Evolutionary conservation across 768 basidiomycete species (phyloP).

Genomic region (Scleroderma citrinum): DNA sequence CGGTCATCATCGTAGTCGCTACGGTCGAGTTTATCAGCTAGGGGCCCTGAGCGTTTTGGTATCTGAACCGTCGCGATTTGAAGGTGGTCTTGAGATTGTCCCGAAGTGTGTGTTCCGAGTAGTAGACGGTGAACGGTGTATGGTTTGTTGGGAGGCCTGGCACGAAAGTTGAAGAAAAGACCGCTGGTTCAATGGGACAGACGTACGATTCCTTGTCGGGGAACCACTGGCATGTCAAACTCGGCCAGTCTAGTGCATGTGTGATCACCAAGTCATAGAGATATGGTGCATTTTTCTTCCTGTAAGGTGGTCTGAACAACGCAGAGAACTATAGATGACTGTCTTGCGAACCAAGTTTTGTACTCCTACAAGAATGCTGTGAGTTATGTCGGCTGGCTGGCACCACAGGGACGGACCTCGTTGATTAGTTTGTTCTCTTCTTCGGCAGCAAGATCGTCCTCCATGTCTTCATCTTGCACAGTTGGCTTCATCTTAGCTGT

Average conservation of each 20-base stretch:
- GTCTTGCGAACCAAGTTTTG: conserved; percentile 64
- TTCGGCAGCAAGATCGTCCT: conserved; percentile 76
- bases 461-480: conserved; percentile 54
- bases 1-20: conserved; percentile 86
- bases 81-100: conserved; percentile 88
- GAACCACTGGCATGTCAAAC: conserved; percentile 97
- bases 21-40: conserved; percentile 73
- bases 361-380: conserved; percentile 52
- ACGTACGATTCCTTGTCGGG: conserved; percentile 92
- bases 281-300: conserved; percentile 97
- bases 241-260: conserved; percentile 97
- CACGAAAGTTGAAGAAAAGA: neutral
- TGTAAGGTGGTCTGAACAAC: conserved; percentile 23
- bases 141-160: conserved; percentile 85
- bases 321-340: conserved; percentile 1
- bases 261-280: conserved; percentile 97
- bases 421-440: conserved; percentile 87
- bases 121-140: conserved; percentile 93
- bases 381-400: conserved; percentile 5
- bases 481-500: conserved; percentile 39
- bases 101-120: conserved; percentile 96
- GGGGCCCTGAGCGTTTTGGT: conserved; percentile 69
- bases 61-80: conserved; percentile 94
- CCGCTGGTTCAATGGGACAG: neutral
- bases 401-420: conserved; percentile 46